These are phyloP conservation scores for Sphenostylis stenocarpa DNA, from an alignment of 306 rosid species.

Conservation along the genomic window DNA sequence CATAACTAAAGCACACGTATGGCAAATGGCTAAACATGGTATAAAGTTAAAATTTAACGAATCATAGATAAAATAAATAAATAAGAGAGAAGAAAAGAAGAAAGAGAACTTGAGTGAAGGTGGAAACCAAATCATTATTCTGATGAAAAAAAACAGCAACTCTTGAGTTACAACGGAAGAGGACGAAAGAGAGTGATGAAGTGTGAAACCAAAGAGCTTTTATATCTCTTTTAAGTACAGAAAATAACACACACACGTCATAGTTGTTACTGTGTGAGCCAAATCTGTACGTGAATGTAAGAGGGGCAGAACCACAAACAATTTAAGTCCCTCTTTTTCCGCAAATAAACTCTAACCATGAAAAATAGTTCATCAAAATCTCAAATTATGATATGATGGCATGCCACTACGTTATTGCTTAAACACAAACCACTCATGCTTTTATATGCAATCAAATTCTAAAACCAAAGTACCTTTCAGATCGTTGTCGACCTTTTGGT, in stretches of 20 bases:
- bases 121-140: constrained; percentile 6
- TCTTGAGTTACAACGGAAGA: background rate
- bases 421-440: constrained; percentile 9
- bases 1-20: background rate
- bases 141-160: background rate
- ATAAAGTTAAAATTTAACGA: background rate
- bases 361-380: constrained; percentile 38
- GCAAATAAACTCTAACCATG: constrained; percentile 37
- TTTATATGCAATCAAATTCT: constrained; percentile 29
- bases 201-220: background rate
- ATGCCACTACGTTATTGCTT: background rate
- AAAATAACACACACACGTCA: constrained; percentile 40
- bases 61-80: background rate
- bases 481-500: constrained; percentile 41
- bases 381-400: constrained; percentile 12
- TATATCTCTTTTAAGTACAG: background rate
- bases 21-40: background rate
- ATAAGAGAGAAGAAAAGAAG: background rate
- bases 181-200: constrained; percentile 8
- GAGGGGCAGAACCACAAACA: constrained; percentile 51
- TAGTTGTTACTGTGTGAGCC: constrained; percentile 31
- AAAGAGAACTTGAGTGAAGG: constrained; percentile 18
- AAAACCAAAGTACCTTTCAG: constrained; percentile 30
- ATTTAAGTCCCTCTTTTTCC: constrained; percentile 1
- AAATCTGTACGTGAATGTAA: constrained; percentile 22